Evolutionary conservation across 1,139 yeast genomes (phyloP), one percentile per base, ranked within the genome.

Genomic region (Saccharomyces hybrid): DNA sequence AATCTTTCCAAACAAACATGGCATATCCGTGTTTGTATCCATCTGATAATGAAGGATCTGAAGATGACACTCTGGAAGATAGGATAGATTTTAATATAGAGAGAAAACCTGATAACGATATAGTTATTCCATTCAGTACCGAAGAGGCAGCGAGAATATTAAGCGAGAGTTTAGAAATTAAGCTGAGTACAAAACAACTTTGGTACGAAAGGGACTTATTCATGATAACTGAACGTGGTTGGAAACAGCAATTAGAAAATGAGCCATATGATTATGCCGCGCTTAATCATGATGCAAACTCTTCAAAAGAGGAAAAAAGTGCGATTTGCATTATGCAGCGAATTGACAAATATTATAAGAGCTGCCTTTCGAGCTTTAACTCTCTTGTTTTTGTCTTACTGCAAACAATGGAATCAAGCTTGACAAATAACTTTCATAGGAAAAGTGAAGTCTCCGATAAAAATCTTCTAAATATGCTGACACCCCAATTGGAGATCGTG

Each of bases 1-100:
- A 85, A 61, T 81, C 88, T 54, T 88, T 84, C 62, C 91, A 88
- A 70, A 81, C 93, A 0, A 87, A 88, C 66, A 88, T 86, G 62
- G 79, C 84, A 11, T 85, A 81, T 73, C 97, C 98, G 0, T 82
- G 88, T 60, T 75, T 89, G 4, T 86, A 84, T 63, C 97, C 97
- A 0, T 73, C 76, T 0, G 73, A 67, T 41, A 63, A 65, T 9
- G 64, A 62, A 38, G 63, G 62, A 6, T 26, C 25, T n/a, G 66
- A 60, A 4, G 25, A 50, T 2, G 61, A 61, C 46, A 57, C 56
- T 8, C 54, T 65, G 8, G 55, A 59, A 1, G 55, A 56, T 38
- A 60, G 56, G 50, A 52, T 60, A 30, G 32, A 52, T 8, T 30
- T 51, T 5, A 44, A 52, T 32, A 32, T 52, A 41, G 32, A 54